Evolutionary conservation across 495 filamentous ascomycete species (phyloP).

Genomic region (Daldinia bambusicola): DNA sequence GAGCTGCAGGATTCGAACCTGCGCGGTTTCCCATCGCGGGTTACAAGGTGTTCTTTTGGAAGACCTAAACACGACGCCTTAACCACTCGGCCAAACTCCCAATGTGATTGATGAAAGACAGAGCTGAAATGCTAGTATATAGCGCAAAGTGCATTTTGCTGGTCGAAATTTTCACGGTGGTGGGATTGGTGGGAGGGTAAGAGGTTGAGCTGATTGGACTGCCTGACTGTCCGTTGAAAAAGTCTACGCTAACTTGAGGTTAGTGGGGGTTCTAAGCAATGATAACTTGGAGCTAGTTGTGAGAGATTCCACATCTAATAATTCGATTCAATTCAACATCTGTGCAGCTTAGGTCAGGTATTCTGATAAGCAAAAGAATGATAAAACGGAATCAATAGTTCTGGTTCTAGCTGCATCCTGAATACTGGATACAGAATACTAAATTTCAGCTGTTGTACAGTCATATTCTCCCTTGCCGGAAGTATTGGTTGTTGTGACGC

Average conservation of each 20-base stretch:
- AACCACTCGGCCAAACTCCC: slow-evolving; percentile 62
- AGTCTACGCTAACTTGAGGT: background rate
- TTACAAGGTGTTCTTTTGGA: slow-evolving; percentile 36
- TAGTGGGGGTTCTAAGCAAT: background rate
- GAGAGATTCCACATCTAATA: background rate
- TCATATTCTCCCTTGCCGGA: too few relatives aligned
- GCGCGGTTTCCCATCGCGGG: slow-evolving; percentile 54
- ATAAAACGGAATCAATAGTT: background rate
- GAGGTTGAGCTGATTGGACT: background rate
- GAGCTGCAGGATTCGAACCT: slow-evolving; percentile 59
- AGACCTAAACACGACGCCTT: slow-evolving; percentile 64
- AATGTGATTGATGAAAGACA: slow-evolving; percentile 7
- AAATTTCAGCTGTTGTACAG: too few relatives aligned
- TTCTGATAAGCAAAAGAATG: background rate
- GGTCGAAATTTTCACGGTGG: background rate
- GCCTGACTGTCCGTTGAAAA: too few relatives aligned
- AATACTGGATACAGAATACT: too few relatives aligned
- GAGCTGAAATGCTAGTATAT: background rate
- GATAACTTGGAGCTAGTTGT: background rate
- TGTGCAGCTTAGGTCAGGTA: background rate
- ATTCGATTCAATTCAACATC: too few relatives aligned
- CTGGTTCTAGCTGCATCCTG: too few relatives aligned
- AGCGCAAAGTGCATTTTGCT: background rate
- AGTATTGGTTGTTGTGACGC: too few relatives aligned
- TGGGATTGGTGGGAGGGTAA: background rate